Base-by-base conservation (phyloP, 139 green algal species). In the Chlorella vulgaris region DNA sequence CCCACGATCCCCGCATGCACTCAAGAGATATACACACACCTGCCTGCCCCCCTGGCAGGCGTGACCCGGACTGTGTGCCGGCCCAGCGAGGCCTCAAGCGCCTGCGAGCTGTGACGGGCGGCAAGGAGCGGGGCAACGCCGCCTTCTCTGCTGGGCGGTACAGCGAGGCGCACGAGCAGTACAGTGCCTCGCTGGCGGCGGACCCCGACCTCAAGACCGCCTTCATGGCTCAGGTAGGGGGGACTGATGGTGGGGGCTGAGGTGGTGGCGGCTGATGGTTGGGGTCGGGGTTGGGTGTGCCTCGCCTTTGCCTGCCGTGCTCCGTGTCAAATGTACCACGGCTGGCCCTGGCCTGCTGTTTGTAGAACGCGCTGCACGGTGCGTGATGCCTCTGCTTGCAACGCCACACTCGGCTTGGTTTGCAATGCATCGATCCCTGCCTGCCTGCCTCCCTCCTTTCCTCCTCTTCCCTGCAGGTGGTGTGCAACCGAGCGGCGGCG, bases 81-180 rank as follows among this genome's bases (percentile, higher is more conserved):
- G 68, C 47, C 50, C 36, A 51, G 38, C 74, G 78, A 35, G 69
- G 77, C 66, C 69, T 91, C 5, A 89, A 89, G 81, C 51, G 74
- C 39, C 69, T 89, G 55, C 78, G 80, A 29, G 35, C 73, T 8
- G 42, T 84, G 81, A 62, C 53, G 53, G 77, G 69, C 8, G 69
- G 53, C 69, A 91, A 91, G 78, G 83, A 91, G 68, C 58, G 60
- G 6, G 87, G 87, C 74, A 91, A 91, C 58, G 43, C 63, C 29
- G 84, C 81, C 28, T 90, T 90, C 71, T 38, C 69, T 3, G 63
- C 40, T 3, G 81, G 81, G 28, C 33, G 43, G 36, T 89, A 74
- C 75, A 40, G 81, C 61, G 87, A 88, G 82, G 84, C 83, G 15
- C 53, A 77, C 36, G 62, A 86, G 18, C 74, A 86, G n/a, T 90